Conservation (phyloP, 2,329 filamentous ascomycete species). For the Colletotrichum gigasporum region DNA sequence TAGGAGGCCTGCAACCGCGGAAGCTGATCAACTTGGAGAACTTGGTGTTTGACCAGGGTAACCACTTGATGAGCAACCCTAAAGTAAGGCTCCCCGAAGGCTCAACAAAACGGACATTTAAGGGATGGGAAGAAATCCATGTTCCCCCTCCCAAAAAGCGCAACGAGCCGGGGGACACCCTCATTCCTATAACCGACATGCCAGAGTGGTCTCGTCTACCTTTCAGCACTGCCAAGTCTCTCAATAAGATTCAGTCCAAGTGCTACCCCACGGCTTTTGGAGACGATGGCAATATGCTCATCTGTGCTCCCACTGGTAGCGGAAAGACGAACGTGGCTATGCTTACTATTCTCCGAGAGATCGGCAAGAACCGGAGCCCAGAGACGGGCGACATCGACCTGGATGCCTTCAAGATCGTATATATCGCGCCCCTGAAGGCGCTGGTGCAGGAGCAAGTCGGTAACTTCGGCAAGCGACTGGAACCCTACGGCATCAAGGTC, state of each 20-base stretch:
- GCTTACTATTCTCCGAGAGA: constrained; percentile 94
- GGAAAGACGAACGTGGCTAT: constrained; percentile 99
- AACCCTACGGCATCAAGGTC: constrained; percentile 90
- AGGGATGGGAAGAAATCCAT: constrained; percentile 98
- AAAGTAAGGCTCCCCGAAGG: constrained; percentile 94
- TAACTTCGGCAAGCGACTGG: constrained; percentile 92
- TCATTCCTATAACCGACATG: constrained; percentile 86
- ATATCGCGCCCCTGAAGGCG: constrained; percentile 95
- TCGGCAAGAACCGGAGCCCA: constrained; percentile 92
- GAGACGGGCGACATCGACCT: constrained; percentile 93
- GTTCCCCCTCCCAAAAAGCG: constrained; percentile 93
- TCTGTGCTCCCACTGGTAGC: constrained; percentile 96
- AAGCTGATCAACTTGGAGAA: constrained; percentile 95
- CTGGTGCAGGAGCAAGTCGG: constrained; percentile 98
- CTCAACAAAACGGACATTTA: constrained; percentile 94
- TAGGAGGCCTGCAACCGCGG: constrained; percentile 86
- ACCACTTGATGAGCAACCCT: constrained; percentile 99
- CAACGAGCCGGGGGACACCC: constrained; percentile 79
- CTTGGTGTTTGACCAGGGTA: constrained; percentile 95
- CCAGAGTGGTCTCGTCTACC: constrained; percentile 91
- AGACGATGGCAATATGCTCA: constrained; percentile 96
- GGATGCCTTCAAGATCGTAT: constrained; percentile 98
- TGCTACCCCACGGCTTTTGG: constrained; percentile 92
- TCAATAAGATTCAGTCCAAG: constrained; percentile 96
- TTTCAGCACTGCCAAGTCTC: constrained; percentile 84